Base-by-base conservation (phyloP, 2,329 filamentous ascomycete species). In the Fusarium citri region DNA sequence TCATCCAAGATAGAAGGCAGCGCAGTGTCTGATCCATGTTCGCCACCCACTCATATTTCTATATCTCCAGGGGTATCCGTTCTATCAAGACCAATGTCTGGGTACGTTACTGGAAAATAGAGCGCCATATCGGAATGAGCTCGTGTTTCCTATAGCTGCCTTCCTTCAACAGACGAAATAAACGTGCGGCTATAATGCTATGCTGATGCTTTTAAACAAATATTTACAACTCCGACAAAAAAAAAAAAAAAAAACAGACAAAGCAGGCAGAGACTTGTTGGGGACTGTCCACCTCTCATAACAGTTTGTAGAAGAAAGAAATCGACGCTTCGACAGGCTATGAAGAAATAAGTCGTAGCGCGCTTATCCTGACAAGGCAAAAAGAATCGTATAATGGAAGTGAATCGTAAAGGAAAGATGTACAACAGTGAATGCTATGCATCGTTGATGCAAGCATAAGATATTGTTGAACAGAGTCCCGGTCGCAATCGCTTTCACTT, bases 21-120 rank as follows among this genome's bases (percentile, higher is more conserved):
- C 40, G 16, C 11, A 48, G 18, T 51, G 49, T 41, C 31, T 11
- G 31, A 53, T 49, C 31, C 40, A 71, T 46, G 25, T 15, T 45
- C 28, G 23, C 28, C 49, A 23, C 25, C 30, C 30, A 37, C 23
- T 48, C 54, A 53, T 54, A 54, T 57, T 57, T 70, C 57, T 54
- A 69, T 70, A 58, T 64, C 23, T 64, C 53, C 54, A 49, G 42
- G 58, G 42, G 66, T 68, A 57, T 64, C 68, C 55, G 56, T 59
- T 74, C 72, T 72, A 74, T 73, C 57, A 59, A 63, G 49, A 64
- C 41, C 53, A 58, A 64, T 34, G 54, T 45, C 51, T 47, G 64
- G 50, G 57, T 68, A 72, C 65, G 60, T 66, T 62, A 47, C 41
- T 59, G 42, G 43, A 28, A 41, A 47, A 31, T 34, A 59, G 41